phyloP scores from a whole-genome alignment of 805 yeast genomes.

The Suhomyces vadensis region DNA sequence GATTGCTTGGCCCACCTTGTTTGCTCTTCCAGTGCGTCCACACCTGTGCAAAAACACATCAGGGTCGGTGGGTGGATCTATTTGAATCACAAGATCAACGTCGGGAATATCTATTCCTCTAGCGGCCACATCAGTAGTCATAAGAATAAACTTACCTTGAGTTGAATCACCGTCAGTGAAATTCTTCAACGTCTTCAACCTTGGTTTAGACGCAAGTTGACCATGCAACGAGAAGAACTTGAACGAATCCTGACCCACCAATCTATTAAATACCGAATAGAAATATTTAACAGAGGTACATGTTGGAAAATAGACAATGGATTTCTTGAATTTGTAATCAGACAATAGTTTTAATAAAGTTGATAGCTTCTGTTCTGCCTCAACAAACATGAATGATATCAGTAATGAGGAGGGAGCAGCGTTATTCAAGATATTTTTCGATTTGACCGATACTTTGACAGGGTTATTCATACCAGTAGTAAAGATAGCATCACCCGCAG shows the following conservation, averaged over 20 bases:
- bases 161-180: slow-evolving; percentile 52
- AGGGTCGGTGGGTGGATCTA: slow-evolving; percentile 94
- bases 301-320: slow-evolving; percentile 91
- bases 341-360: slow-evolving; percentile 53
- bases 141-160: slow-evolving; percentile 55
- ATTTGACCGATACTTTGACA: slow-evolving; percentile 77
- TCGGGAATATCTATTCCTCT: slow-evolving; percentile 95
- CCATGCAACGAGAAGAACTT: slow-evolving; percentile 83
- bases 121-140: slow-evolving; percentile 98
- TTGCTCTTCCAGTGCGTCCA: slow-evolving; percentile 95
- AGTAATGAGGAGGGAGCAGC: slow-evolving; percentile 63
- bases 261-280: slow-evolving; percentile 52
- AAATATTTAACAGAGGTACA: slow-evolving; percentile 82
- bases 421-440: slow-evolving; percentile 35
- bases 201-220: slow-evolving; percentile 75
- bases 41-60: slow-evolving; percentile 90
- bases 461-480: slow-evolving; percentile 93
- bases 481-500: slow-evolving; percentile 76
- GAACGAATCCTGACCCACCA: slow-evolving; percentile 36
- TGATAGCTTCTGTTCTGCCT: slow-evolving; percentile 63
- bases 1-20: slow-evolving; percentile 75
- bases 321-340: slow-evolving; percentile 64
- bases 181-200: slow-evolving; percentile 66
- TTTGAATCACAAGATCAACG: slow-evolving; percentile 89
- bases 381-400: slow-evolving; percentile 58